phyloP scores from a whole-genome alignment of 306 rosid genomes.

The Fagus sylvatica region DNA sequence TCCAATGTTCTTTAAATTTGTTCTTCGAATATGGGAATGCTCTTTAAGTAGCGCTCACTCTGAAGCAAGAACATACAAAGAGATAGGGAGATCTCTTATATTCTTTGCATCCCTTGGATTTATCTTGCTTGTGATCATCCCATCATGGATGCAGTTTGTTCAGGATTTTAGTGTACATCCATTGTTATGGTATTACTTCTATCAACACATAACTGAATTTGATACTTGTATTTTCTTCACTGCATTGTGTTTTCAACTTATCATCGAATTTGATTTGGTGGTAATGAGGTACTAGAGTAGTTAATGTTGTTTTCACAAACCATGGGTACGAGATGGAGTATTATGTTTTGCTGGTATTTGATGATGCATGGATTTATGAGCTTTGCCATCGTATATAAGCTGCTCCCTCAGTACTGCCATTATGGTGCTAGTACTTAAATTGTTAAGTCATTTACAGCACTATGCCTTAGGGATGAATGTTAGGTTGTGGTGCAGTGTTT shows the following conservation, averaged over 20 bases:
- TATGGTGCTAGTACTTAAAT: not conserved
- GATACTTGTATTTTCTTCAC: slow-evolving; percentile 19
- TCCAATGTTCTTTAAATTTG: slow-evolving; percentile 62
- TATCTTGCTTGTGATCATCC: slow-evolving; percentile 58
- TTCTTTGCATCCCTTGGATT: slow-evolving; percentile 64
- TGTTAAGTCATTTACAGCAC: not conserved
- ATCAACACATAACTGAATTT: slow-evolving; percentile 17
- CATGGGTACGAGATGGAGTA: not conserved
- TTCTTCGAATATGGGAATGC: slow-evolving; percentile 59
- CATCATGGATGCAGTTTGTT: slow-evolving; percentile 88
- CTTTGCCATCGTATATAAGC: not conserved
- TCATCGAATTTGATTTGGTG: slow-evolving; percentile 17
- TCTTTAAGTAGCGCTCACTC: slow-evolving; percentile 37
- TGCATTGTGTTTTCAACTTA: slow-evolving; percentile 16
- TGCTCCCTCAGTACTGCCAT: not conserved
- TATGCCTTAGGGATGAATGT: not conserved
- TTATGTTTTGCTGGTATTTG: slow-evolving; percentile 2
- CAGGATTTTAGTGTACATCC: slow-evolving; percentile 79
- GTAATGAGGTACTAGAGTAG: slow-evolving; percentile 16
- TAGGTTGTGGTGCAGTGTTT: not conserved
- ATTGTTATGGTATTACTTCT: slow-evolving; percentile 56
- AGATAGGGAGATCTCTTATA: slow-evolving; percentile 59
- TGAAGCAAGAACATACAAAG: slow-evolving; percentile 53
- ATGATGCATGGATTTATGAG: not conserved
- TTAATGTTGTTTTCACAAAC: not conserved